A percentile compares a stretch with the other conserved stretches of the same genome.
Conservation (phyloP, 2,329 filamentous ascomycete species). For the Ophiostoma perfectum region DNA sequence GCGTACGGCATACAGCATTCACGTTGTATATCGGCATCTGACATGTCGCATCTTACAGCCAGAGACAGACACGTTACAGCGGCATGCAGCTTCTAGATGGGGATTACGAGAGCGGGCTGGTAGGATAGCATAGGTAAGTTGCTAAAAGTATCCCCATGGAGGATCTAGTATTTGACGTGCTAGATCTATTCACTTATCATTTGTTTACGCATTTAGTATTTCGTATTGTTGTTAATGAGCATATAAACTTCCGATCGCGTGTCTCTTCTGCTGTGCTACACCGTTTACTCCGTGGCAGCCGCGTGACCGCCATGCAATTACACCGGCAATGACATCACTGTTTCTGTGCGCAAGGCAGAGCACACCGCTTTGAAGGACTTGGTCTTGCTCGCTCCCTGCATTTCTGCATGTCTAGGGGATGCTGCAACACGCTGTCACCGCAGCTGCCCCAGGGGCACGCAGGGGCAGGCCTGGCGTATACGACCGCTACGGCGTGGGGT, state of each 20-base stretch:
- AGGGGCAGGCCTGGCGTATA: too few species aligned
- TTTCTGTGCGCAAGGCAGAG: background rate
- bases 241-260: background rate
- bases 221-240: background rate
- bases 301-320: slow-evolving; percentile 1
- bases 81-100: background rate
- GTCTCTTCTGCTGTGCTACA: slow-evolving; percentile 3
- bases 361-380: slow-evolving; percentile 7
- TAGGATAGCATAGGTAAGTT: background rate
- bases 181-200: background rate
- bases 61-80: slow-evolving; percentile 1
- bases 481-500: too few species aligned
- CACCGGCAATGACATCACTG: slow-evolving; percentile 4
- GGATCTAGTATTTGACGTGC: background rate
- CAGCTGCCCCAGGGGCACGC: background rate
- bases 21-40: too few species aligned
- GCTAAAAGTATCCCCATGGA: background rate
- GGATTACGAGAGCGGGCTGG: background rate
- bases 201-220: background rate
- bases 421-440: background rate
- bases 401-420: background rate
- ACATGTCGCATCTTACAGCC: background rate
- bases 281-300: slow-evolving; percentile 2
- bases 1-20: background rate
- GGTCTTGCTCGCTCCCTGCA: background rate